Conservation (phyloP, 1,139 yeast species). For the Hyphopichia wangnamkhiaoensis region DNA sequence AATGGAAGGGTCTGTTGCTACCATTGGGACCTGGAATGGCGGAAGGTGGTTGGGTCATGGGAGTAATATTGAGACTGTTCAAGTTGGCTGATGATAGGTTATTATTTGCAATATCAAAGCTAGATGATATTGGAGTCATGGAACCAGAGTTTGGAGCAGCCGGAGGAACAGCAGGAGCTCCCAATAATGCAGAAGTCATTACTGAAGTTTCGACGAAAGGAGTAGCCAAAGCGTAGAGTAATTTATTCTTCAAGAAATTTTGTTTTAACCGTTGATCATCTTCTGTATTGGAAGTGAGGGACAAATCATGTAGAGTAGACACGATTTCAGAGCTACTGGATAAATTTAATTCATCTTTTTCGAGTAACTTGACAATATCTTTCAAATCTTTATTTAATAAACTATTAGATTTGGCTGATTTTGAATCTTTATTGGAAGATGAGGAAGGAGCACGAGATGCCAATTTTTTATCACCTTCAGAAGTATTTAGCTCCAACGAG, state of each 20-base stretch:
- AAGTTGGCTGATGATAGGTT: conserved; percentile 17
- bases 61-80: conserved; percentile 14
- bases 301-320: conserved; percentile 56
- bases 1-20: conserved; percentile 54
- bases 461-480: not conserved
- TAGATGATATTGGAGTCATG: conserved; percentile 5
- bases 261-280: conserved; percentile 28
- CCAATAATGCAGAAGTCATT: conserved; percentile 41
- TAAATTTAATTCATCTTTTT: conserved; percentile 31
- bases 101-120: not conserved
- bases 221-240: conserved; percentile 69
- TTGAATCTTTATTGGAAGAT: not conserved
- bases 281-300: conserved; percentile 41
- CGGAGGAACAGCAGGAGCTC: conserved; percentile 3
- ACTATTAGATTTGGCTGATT: conserved; percentile 2
- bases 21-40: conserved; percentile 8
- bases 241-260: conserved; percentile 48
- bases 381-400: conserved; percentile 34
- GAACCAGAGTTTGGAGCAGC: not conserved
- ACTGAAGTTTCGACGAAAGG: conserved; percentile 66
- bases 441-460: conserved; percentile 1
- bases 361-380: conserved; percentile 46
- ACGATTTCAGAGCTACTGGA: conserved; percentile 42
- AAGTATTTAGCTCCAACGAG: not conserved
- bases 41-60: conserved; percentile 10